phyloP scores from a whole-genome alignment of 1,284 basidiomycete species.

The Coniferiporia weirii region DNA sequence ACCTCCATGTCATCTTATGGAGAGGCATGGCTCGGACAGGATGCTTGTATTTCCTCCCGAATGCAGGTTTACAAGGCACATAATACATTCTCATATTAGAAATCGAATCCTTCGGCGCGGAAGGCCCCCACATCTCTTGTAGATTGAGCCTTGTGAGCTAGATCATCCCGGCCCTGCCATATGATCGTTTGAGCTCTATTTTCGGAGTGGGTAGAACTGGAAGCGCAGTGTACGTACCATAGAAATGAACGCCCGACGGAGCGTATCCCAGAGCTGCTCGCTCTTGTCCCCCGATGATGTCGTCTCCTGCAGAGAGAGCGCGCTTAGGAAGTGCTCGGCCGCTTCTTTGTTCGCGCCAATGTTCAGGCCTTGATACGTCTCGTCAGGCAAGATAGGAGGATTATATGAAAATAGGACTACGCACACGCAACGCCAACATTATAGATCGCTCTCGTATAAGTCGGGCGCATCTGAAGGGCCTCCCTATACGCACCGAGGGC shows the following conservation, averaged over 20 bases:
- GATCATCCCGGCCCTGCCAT: constrained; percentile 39
- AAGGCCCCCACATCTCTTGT: constrained; percentile 57
- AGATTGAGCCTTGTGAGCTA: constrained; percentile 42
- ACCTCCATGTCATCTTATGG: background rate
- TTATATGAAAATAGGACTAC: constrained; percentile 24
- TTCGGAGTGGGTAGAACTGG: background rate
- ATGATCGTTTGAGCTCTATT: background rate
- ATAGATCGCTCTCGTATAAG: constrained; percentile 96
- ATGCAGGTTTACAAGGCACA: background rate
- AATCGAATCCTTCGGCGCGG: constrained; percentile 80
- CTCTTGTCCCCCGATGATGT: constrained; percentile 64
- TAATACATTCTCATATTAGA: constrained; percentile 39
- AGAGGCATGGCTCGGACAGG: background rate
- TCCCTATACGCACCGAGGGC: constrained; percentile 93
- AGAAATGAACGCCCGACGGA: constrained; percentile 75
- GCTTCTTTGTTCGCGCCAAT: constrained; percentile 96
- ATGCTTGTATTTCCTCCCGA: background rate
- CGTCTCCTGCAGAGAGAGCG: constrained; percentile 75
- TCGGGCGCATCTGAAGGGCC: constrained; percentile 90
- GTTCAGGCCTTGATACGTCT: constrained; percentile 65
- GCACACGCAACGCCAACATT: constrained; percentile 95
- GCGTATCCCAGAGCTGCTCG: constrained; percentile 88
- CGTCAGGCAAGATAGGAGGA: constrained; percentile 3
- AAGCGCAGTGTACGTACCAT: constrained; percentile 55
- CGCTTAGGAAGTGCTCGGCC: constrained; percentile 93